Conservation (phyloP, 441 rosid genomes). For the Pelargonium myrrhifolium region DNA sequence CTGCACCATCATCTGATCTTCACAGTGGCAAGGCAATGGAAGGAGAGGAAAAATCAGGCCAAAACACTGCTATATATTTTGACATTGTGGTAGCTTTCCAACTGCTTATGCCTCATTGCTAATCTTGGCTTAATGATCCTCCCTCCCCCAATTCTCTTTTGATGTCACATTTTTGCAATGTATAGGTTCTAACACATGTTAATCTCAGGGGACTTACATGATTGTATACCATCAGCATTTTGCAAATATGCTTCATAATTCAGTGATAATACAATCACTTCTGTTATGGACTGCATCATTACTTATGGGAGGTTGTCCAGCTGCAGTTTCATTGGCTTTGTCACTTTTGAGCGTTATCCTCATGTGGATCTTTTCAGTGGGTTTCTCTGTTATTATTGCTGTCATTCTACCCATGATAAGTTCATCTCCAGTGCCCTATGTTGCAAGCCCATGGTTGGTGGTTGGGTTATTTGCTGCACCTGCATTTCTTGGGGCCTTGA, state of each 20-base stretch:
- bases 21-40: conserved; percentile 31
- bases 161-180: conserved; percentile 14
- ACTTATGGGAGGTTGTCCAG: conserved; percentile 83
- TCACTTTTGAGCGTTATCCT: conserved; percentile 64
- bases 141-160: background rate
- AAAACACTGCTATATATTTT: conserved; percentile 50
- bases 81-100: conserved; percentile 65
- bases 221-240: conserved; percentile 56
- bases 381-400: conserved; percentile 63
- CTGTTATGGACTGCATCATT: conserved; percentile 75
- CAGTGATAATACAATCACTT: conserved; percentile 78
- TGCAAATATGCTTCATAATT: conserved; percentile 70
- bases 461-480: conserved; percentile 86
- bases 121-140: conserved; percentile 15
- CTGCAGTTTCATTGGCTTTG: conserved; percentile 52
- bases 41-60: conserved; percentile 30
- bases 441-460: conserved; percentile 71
- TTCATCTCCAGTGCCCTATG: conserved; percentile 69
- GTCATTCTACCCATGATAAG: conserved; percentile 62
- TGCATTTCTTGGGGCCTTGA: conserved; percentile 76
- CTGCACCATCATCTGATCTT: conserved; percentile 54
- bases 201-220: conserved; percentile 79
- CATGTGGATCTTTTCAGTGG: conserved; percentile 61
- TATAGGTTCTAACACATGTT: conserved; percentile 20
- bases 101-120: conserved; percentile 17